These are phyloP conservation scores for Boletellus sp. DNA, from an alignment of 1,284 basidiomycete genomes.

Conservation along the genomic window DNA sequence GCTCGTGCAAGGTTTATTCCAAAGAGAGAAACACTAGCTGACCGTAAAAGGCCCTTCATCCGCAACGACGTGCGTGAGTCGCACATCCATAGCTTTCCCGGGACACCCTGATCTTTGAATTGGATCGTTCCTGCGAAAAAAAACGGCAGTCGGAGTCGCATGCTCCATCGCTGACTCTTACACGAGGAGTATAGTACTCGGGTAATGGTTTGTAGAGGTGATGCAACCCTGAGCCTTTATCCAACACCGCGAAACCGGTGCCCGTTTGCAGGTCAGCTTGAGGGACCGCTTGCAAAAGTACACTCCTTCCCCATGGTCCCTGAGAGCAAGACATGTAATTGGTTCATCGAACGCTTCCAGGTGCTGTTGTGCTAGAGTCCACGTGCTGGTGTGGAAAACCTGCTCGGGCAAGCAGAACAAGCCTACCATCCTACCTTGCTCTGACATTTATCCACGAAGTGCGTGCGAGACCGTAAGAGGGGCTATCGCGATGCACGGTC, in stretches of 20 bases:
- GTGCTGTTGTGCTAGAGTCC: conserved; percentile 3
- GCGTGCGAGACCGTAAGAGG: conserved; percentile 61
- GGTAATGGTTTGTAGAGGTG: conserved; percentile 46
- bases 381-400: conserved; percentile 24
- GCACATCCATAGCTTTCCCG: conserved; percentile 58
- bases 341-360: conserved; percentile 25
- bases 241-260: conserved; percentile 23
- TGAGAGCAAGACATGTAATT: conserved; percentile 23
- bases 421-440: conserved; percentile 43
- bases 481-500: conserved; percentile 35
- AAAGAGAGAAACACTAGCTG: conserved; percentile 13
- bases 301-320: conserved; percentile 16
- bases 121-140: conserved; percentile 59
- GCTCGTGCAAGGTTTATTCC: not conserved
- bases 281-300: not conserved
- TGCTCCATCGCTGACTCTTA: conserved; percentile 68
- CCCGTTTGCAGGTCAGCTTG: conserved; percentile 19
- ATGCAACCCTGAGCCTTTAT: conserved; percentile 13
- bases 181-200: conserved; percentile 38
- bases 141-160: conserved; percentile 63
- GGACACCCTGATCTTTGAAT: conserved; percentile 46
- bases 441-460: conserved; percentile 66
- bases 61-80: conserved; percentile 51
- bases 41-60: conserved; percentile 68
- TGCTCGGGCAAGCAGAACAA: conserved; percentile 32